These are phyloP conservation scores for Mayamaea pseudoterrestris DNA, from an alignment of 108 stramenopile genomes.

Conservation along the genomic window DNA sequence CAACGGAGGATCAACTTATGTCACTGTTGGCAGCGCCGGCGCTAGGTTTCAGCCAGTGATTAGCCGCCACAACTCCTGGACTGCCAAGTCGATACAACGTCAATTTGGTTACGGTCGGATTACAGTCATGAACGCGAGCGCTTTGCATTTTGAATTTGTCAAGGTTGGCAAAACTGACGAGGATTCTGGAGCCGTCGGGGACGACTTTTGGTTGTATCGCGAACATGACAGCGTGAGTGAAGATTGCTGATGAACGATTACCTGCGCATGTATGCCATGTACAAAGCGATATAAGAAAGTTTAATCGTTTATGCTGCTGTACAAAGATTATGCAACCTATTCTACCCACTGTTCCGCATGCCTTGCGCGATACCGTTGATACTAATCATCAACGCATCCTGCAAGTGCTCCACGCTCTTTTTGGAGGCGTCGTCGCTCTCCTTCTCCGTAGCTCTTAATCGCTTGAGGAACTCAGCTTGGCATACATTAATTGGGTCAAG, in stretches of 20 bases:
- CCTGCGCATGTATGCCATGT: background rate
- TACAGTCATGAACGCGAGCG: slow-evolving; percentile 30
- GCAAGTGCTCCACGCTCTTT: slow-evolving; percentile 45
- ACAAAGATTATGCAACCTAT: background rate
- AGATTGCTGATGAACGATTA: no score
- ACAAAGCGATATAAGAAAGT: background rate
- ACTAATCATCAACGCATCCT: slow-evolving; percentile 81
- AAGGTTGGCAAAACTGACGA: no score
- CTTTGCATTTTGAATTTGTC: slow-evolving; percentile 39
- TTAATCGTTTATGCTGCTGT: no score
- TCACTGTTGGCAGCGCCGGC: slow-evolving; percentile 49
- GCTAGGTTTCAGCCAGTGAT: slow-evolving; percentile 12
- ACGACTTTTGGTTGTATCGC: no score
- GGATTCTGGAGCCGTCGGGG: no score
- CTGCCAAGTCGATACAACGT: slow-evolving; percentile 13
- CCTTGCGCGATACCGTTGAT: slow-evolving; percentile 94
- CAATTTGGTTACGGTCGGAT: slow-evolving; percentile 40
- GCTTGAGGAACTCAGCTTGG: slow-evolving; percentile 87
- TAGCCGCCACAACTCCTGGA: slow-evolving; percentile 23
- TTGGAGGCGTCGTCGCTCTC: slow-evolving; percentile 34
- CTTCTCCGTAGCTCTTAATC: slow-evolving; percentile 49
- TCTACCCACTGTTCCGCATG: slow-evolving; percentile 95
- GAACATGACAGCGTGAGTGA: no score
- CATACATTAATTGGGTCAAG: slow-evolving; percentile 95
- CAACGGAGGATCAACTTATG: slow-evolving; percentile 38